Conservation (phyloP, 192 early-diverging fungal species). For the Chytriomyces hyalinus region DNA sequence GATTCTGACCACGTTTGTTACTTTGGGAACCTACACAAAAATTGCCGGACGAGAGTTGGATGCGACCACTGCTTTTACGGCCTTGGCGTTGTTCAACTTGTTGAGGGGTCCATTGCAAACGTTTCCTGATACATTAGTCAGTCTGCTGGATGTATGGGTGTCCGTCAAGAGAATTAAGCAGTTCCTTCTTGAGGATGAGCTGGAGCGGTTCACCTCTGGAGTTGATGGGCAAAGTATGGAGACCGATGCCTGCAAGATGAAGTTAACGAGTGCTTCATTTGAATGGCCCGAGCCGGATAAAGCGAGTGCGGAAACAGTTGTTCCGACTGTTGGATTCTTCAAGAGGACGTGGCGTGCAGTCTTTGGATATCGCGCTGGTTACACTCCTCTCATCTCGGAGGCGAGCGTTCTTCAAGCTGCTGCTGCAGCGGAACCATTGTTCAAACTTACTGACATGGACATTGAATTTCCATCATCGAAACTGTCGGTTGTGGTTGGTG, state of each 20-base stretch:
- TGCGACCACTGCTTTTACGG: constrained; percentile 63
- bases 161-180: constrained; percentile 51
- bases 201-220: constrained; percentile 11
- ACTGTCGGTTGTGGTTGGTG: constrained; percentile 77
- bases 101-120: constrained; percentile 52
- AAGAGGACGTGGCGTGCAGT: neutral
- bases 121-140: constrained; percentile 61
- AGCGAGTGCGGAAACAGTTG: neutral
- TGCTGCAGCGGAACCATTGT: constrained; percentile 22
- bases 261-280: neutral
- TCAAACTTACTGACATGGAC: constrained; percentile 66
- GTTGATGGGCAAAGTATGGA: neutral
- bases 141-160: constrained; percentile 52
- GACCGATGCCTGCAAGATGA: neutral
- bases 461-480: constrained; percentile 74
- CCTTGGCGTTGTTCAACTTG: constrained; percentile 62
- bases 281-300: constrained; percentile 11
- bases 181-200: constrained; percentile 34
- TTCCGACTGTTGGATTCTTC: neutral
- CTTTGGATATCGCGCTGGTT: neutral
- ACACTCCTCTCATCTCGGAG: neutral
- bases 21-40: constrained; percentile 59
- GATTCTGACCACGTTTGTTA: constrained; percentile 55
- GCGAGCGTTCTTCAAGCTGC: neutral
- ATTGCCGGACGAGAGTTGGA: constrained; percentile 62